A percentile compares a stretch with the other conserved stretches of the same genome.
Evolutionary conservation across 2,329 filamentous ascomycete genomes (phyloP).

Genomic region (Colletotrichum kahawae): DNA sequence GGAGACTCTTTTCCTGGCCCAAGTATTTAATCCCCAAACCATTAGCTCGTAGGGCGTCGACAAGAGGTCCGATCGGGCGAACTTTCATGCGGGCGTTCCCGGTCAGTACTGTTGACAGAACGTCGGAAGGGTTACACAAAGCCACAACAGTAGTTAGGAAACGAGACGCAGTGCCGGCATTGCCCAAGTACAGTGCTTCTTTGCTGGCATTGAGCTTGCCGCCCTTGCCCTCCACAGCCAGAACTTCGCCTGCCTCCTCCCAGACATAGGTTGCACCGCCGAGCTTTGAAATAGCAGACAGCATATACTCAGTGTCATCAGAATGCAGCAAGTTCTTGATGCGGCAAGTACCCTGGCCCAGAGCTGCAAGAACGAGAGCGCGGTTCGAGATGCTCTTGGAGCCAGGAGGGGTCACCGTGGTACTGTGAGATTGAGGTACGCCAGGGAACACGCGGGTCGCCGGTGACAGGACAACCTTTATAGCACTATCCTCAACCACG

Average conservation of each 20-base stretch:
- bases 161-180: slow-evolving; percentile 93
- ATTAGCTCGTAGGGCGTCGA: slow-evolving; percentile 86
- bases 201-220: slow-evolving; percentile 79
- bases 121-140: slow-evolving; percentile 72
- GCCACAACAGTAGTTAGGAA: slow-evolving; percentile 93
- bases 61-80: slow-evolving; percentile 89
- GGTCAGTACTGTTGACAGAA: slow-evolving; percentile 79
- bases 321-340: slow-evolving; percentile 95
- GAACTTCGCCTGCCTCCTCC: slow-evolving; percentile 91
- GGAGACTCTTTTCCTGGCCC: slow-evolving; percentile 82
- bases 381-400: slow-evolving; percentile 98
- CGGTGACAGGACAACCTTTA: slow-evolving; percentile 82
- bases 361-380: slow-evolving; percentile 89
- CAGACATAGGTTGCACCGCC: slow-evolving; percentile 89
- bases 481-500: slow-evolving; percentile 84
- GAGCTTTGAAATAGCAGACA: slow-evolving; percentile 85
- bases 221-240: slow-evolving; percentile 90
- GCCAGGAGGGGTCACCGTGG: slow-evolving; percentile 86
- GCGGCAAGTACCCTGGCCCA: slow-evolving; percentile 83
- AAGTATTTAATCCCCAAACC: slow-evolving; percentile 88
- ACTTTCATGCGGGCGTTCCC: slow-evolving; percentile 97
- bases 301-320: slow-evolving; percentile 96
- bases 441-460: slow-evolving; percentile 77
- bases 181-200: slow-evolving; percentile 87
- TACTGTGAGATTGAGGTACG: slow-evolving; percentile 66